Percentiles rank a stretch among this genome's conserved stretches.
These are phyloP conservation scores for Naganishia sp. DNA, from an alignment of 1,284 basidiomycete genomes.

Conservation along the genomic window DNA sequence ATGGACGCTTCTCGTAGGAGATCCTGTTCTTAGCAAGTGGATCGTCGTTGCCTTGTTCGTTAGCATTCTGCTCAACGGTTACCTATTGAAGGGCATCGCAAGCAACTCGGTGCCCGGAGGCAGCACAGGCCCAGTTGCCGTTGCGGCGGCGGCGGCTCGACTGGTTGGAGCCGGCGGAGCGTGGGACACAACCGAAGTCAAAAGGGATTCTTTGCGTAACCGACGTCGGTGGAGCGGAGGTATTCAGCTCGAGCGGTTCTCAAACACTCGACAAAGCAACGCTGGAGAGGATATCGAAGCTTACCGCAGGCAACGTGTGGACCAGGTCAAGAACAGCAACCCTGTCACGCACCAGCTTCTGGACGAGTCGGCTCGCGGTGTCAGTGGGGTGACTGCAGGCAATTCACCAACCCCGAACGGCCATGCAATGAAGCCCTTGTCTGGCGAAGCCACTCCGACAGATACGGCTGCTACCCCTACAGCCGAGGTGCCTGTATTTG, in stretches of 20 bases:
- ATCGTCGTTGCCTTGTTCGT: slow-evolving; percentile 85
- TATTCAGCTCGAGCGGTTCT: slow-evolving; percentile 39
- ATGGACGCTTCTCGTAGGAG: slow-evolving; percentile 94
- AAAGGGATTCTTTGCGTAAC: slow-evolving; percentile 35
- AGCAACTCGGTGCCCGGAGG: slow-evolving; percentile 50
- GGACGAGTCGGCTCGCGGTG: neutral
- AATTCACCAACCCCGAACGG: slow-evolving; percentile 20
- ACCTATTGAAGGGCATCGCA: slow-evolving; percentile 76
- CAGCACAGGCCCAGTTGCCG: slow-evolving; percentile 54
- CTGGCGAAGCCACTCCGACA: slow-evolving; percentile 35
- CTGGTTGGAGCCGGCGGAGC: slow-evolving; percentile 54
- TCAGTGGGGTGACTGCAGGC: neutral
- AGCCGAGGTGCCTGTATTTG: slow-evolving; percentile 16
- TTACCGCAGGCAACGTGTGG: slow-evolving; percentile 22
- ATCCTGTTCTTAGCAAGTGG: slow-evolving; percentile 94
- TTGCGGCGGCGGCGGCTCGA: slow-evolving; percentile 53
- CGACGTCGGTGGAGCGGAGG: slow-evolving; percentile 40
- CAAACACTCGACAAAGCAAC: slow-evolving; percentile 30
- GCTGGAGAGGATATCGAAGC: slow-evolving; percentile 26
- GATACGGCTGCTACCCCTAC: slow-evolving; percentile 40
- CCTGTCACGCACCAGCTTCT: slow-evolving; percentile 35
- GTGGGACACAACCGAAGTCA: slow-evolving; percentile 42
- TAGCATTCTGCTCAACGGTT: slow-evolving; percentile 89
- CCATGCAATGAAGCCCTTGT: slow-evolving; percentile 14
- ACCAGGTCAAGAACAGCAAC: slow-evolving; percentile 29